Base-by-base conservation (phyloP, 306 rosid species). In the Citrullus colocynthis region DNA sequence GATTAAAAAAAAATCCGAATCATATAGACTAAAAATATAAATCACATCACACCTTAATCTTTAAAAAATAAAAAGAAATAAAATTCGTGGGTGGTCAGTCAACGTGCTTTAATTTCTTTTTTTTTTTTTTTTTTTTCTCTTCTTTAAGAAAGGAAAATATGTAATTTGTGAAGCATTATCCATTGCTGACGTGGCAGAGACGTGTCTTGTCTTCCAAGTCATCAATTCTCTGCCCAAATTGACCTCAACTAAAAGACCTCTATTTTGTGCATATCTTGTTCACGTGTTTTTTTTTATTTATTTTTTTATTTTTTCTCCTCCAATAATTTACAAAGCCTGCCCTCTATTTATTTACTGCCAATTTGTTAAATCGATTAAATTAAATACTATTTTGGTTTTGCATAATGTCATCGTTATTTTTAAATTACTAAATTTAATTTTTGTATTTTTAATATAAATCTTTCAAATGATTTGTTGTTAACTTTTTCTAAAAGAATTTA, bases 201-300 rank as follows among this genome's bases (percentile, higher is more conserved):
- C 76, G 76, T 70, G 76, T 6, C 76, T 70, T 70, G 56, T 45
- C 76, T 17, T 45, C 58, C 76, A 70, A 45, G 76, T 70, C 76
- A 70, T 28, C 24, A 15, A 6, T 24, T 42, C 0, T 44, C 10
- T 44, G 6, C 32, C 10, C 32, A 13, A 21, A 6, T 70, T 70
- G 76, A 70, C 57, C 37, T 42, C 2, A 6, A 21, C 4, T 2
- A 16, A 69, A 44, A 65, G 14, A 3, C 49, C 20, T 37, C 45
- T 7, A 64, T 36, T 36, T 36, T 64, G 14, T 64, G 20, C 28
- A 9, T 21, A 32, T 63, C 44, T 63, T 63, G 0, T 37, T 65
- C 73, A 65, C 42, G 45, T 65, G 14, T 15, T 64, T 37, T 64
- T 64, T 32, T 3, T 32, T 32, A 1, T 32, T 32, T 3, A 1